Evolutionary conservation across 306 rosid genomes (phyloP).

Genomic region (Castanea sativa): DNA sequence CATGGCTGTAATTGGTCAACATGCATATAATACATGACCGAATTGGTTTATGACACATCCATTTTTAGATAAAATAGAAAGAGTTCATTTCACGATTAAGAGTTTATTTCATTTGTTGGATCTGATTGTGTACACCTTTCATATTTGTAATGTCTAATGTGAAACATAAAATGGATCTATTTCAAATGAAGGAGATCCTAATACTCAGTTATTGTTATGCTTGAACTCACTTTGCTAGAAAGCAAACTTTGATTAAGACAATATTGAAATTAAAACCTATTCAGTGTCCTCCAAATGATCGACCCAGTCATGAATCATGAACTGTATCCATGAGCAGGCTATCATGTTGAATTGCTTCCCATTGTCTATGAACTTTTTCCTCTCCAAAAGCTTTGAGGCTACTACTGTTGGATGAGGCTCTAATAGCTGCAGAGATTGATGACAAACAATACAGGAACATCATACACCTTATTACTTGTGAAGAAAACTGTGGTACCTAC

Average conservation of each 20-base stretch:
- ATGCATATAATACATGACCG: not conserved
- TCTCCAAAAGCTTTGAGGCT: conserved; percentile 62
- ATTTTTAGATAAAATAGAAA: no score
- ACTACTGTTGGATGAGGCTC: conserved; percentile 67
- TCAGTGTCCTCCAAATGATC: conserved; percentile 78
- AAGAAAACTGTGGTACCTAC: no score
- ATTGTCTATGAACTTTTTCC: conserved; percentile 52
- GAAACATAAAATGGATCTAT: not conserved
- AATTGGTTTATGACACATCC: not conserved
- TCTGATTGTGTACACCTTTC: no score
- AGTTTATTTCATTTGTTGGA: no score
- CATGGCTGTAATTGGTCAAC: not conserved
- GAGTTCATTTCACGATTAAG: no score
- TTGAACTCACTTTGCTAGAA: not conserved
- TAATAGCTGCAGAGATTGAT: conserved; percentile 36
- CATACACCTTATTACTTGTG: no score
- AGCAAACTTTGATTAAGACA: not conserved
- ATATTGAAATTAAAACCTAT: conserved; percentile 32
- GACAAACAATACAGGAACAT: no score
- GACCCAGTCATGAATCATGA: conserved; percentile 88
- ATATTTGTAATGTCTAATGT: no score
- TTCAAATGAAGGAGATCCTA: no score
- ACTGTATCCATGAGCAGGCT: conserved; percentile 76
- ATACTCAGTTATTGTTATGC: not conserved
- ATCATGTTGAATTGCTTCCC: conserved; percentile 81